These are phyloP conservation scores for Didymella exigua DNA, from an alignment of 2,329 filamentous ascomycete genomes.

Conservation along the genomic window DNA sequence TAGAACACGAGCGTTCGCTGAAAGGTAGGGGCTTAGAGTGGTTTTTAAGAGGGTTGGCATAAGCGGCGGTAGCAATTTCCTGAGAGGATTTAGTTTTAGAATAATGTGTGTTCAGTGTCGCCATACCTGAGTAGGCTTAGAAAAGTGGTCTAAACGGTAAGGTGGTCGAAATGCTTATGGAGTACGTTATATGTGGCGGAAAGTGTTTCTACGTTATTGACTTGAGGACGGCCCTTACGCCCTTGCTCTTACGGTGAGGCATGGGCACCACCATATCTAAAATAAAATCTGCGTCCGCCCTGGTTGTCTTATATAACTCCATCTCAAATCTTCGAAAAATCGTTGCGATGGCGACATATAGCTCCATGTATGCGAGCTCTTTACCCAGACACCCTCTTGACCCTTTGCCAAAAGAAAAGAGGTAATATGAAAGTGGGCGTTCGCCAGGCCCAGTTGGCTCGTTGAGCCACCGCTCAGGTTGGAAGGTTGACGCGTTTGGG, in stretches of 20 bases:
- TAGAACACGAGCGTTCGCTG: no score
- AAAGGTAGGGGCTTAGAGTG: no score
- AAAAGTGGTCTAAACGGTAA: no score
- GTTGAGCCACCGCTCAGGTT: slow-evolving; percentile 39
- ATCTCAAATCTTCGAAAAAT: slow-evolving; percentile 18
- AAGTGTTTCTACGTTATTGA: no score
- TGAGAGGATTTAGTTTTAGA: no score
- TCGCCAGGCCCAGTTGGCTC: neutral
- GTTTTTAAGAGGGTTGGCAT: no score
- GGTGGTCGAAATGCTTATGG: no score
- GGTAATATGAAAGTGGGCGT: slow-evolving; percentile 15
- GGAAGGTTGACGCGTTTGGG: slow-evolving; percentile 22
- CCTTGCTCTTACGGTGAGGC: neutral
- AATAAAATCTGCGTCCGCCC: slow-evolving; percentile 16
- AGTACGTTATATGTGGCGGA: no score
- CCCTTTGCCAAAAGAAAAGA: slow-evolving; percentile 20
- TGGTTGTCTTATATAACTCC: slow-evolving; percentile 14
- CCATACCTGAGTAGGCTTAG: no score
- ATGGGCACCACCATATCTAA: slow-evolving; percentile 19
- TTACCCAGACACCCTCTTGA: slow-evolving; percentile 20
- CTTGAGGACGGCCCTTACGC: slow-evolving; percentile 13
- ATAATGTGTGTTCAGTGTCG: no score
- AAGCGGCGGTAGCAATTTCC: no score
- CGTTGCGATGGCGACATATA: slow-evolving; percentile 16
- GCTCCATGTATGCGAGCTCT: slow-evolving; percentile 17